Evolutionary conservation across 2,329 filamentous ascomycete species (phyloP).

Genomic region (Neopestalotiopsis sp.): DNA sequence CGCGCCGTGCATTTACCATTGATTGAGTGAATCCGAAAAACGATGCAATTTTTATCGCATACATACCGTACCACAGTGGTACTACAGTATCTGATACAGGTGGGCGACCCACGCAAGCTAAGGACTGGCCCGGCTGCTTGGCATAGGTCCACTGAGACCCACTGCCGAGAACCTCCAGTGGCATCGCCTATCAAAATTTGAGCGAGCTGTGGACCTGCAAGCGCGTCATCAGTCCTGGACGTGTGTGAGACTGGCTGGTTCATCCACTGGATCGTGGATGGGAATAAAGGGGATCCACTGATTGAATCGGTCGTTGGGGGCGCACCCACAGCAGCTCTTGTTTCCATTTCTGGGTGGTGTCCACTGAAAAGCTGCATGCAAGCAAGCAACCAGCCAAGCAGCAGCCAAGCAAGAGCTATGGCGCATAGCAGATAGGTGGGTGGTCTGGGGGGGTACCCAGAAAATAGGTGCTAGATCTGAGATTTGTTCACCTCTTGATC

Average conservation of each 20-base stretch:
- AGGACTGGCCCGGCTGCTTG: constrained; percentile 7
- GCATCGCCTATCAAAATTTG: constrained; percentile 21
- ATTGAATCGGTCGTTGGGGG: neutral
- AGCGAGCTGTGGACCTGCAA: constrained; percentile 15
- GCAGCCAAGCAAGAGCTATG: neutral
- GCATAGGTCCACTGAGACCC: neutral
- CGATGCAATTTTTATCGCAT: neutral
- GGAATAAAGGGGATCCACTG: neutral
- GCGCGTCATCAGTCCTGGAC: constrained; percentile 10
- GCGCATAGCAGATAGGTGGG: neutral
- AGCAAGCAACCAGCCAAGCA: neutral
- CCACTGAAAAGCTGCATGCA: neutral
- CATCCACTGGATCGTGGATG: neutral
- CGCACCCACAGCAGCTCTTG: neutral
- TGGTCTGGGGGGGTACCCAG: neutral
- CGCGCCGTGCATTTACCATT: neutral
- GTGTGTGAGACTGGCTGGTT: neutral
- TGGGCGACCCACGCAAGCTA: neutral
- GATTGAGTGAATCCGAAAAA: neutral
- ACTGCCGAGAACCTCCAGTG: constrained; percentile 8
- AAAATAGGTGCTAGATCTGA: constrained; percentile 4
- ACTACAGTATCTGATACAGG: constrained; percentile 14
- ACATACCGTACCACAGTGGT: neutral
- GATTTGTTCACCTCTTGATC: constrained; percentile 3
- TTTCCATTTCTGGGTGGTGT: neutral